Evolutionary conservation across 2,329 filamentous ascomycete genomes (phyloP), one percentile per base, ranked within the genome.

Genomic region (Aureobasidium sp.): DNA sequence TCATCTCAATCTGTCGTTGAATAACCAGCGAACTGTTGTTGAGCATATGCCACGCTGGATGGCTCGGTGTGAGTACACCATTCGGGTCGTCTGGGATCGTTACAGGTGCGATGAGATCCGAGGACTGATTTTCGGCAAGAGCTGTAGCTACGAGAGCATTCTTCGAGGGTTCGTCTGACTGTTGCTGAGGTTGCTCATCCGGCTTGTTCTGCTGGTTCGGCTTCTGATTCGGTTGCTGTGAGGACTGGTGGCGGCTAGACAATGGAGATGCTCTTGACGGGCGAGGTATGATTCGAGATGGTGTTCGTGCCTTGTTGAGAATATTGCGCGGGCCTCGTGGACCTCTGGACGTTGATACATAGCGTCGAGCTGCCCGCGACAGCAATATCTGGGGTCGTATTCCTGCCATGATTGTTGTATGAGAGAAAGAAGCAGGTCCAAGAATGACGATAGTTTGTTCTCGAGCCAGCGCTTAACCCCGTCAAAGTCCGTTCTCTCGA

Each of bases 1-100:
- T 85, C 75, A 87, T 79, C 69, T 87, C 85, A 32, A 87, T 69
- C 67, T 87, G 84, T 36, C 85, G 76, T 66, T 86, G 84, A 10
- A 87, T 78, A 7, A 87, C 80, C 48, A 87, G 75, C 9, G 82
- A 80, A 1, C 84, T 86, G 68, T 87, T 86, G 47, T 81, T 78
- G 23, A 87, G 74, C 23, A 87, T 76, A 8, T 77, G 75, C 60
- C 79, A 78, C 1, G 84, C 83, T 0, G 84, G 84, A 66, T 87
- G 85, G 1, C 74, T 77, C 47, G 79, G 75, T 67, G 81, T 84
- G 29, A 87, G 79, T 1, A 87, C 78, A 51, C 77, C 81, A 75
- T 83, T 72, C 1, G 83, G 80, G 67, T 87, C 84, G 71, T 85
- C 79, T 15, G 84, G 83, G 29, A 87, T 82, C 66, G 84, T 75